These are phyloP conservation scores for Metahyphopichia silvanorum DNA, from an alignment of 805 yeast genomes.

Conservation along the genomic window DNA sequence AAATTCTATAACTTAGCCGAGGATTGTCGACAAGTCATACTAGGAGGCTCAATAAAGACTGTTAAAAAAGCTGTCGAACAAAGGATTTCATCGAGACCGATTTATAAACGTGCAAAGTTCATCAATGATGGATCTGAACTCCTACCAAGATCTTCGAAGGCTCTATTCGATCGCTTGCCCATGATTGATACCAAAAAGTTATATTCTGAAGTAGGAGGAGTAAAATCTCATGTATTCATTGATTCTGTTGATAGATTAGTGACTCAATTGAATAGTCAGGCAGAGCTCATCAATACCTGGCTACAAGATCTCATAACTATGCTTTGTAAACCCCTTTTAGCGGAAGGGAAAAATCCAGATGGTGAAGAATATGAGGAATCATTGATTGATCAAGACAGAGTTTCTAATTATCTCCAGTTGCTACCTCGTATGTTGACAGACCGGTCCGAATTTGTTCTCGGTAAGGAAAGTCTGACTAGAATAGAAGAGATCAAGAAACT, in stretches of 20 bases:
- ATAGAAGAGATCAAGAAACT: conserved; percentile 12
- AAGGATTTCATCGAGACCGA: conserved; percentile 20
- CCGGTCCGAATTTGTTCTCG: conserved; percentile 37
- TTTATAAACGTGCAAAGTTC: conserved; percentile 8
- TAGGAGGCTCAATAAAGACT: conserved; percentile 25
- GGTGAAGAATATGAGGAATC: conserved; percentile 80
- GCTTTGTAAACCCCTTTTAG: conserved; percentile 48
- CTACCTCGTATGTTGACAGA: conserved; percentile 37
- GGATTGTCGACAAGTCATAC: conserved; percentile 25
- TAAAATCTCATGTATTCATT: conserved; percentile 16
- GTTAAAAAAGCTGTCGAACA: conserved; percentile 22
- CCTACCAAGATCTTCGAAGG: conserved; percentile 32
- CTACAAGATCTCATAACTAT: conserved; percentile 38
- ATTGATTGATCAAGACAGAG: conserved; percentile 70
- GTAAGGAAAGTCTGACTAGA: conserved; percentile 23
- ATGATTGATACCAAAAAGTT: conserved; percentile 15
- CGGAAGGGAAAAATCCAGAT: conserved; percentile 47
- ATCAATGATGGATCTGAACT: conserved; percentile 27
- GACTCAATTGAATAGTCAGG: conserved; percentile 48
- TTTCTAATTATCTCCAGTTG: conserved; percentile 55
- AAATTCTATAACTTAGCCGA: conserved; percentile 35
- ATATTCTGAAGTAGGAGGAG: conserved; percentile 13
- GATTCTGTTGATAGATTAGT: conserved; percentile 17
- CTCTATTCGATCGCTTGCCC: conserved; percentile 29
- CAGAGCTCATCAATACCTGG: conserved; percentile 51